Conservation (phyloP, 768 basidiomycete genomes). For the Mrakia gelida region DNA sequence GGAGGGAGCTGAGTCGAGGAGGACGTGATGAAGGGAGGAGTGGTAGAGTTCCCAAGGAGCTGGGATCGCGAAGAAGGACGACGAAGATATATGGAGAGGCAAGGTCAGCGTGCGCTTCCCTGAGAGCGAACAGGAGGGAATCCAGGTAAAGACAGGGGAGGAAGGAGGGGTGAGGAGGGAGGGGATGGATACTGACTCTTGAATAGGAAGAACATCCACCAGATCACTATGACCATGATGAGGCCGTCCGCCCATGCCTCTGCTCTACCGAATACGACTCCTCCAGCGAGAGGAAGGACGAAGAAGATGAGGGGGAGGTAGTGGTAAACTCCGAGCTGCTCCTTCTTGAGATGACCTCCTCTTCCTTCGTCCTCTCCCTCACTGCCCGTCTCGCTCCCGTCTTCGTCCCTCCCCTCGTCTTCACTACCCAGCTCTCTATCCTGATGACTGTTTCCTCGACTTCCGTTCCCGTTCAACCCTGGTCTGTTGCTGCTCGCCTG, state of each 20-base stretch:
- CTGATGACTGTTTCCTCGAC: background rate
- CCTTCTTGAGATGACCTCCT: background rate
- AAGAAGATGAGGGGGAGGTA: constrained; percentile 41
- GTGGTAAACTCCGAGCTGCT: constrained; percentile 32
- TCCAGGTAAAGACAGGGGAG: background rate
- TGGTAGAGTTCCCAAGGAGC: constrained; percentile 43
- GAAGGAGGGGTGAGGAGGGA: background rate
- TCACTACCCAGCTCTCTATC: background rate
- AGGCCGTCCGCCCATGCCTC: constrained; percentile 36
- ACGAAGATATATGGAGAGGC: background rate
- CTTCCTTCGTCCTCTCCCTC: background rate
- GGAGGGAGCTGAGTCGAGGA: constrained; percentile 27
- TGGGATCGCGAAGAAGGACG: background rate
- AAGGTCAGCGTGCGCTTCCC: background rate
- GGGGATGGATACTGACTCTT: constrained; percentile 34
- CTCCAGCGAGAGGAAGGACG: constrained; percentile 37
- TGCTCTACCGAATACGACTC: constrained; percentile 37
- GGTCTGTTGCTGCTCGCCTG: background rate
- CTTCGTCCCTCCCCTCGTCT: background rate
- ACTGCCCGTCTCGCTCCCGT: background rate
- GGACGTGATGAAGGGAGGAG: constrained; percentile 35
- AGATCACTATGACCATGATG: constrained; percentile 38
- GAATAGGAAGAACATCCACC: constrained; percentile 41
- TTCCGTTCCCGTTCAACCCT: background rate
- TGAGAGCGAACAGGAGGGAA: background rate